A percentile compares a stretch with the other conserved stretches of the same genome.
phyloP scores from a whole-genome alignment of 768 basidiomycete genomes.

The Pisolithus tinctorius region DNA sequence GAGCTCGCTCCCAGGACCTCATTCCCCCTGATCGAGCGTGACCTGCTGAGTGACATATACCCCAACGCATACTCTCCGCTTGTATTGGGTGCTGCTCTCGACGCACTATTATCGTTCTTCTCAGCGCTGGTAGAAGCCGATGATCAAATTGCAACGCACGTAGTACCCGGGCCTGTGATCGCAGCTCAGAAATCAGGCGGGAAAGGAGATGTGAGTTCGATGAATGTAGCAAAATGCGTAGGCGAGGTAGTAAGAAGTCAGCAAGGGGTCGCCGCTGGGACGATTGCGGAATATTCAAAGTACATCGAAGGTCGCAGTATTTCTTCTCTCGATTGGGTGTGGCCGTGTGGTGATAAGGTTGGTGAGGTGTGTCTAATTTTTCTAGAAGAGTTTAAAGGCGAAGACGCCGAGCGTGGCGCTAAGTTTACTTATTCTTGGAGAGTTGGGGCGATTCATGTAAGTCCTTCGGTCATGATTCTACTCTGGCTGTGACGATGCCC shows the following conservation, averaged over 20 bases:
- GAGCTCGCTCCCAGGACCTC: conserved; percentile 58
- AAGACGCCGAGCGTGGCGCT: conserved; percentile 69
- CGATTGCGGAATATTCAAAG: conserved; percentile 81
- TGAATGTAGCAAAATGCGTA: conserved; percentile 80
- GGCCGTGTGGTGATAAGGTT: conserved; percentile 82
- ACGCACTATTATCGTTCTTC: conserved; percentile 80
- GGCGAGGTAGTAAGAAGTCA: conserved; percentile 74
- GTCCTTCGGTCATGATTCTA: not conserved
- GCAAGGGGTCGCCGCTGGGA: conserved; percentile 68
- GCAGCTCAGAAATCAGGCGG: conserved; percentile 53
- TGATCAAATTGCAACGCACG: conserved; percentile 70
- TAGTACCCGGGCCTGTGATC: conserved; percentile 70
- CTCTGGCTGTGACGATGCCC: not conserved
- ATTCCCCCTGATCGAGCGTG: conserved; percentile 70
- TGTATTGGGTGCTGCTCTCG: conserved; percentile 69
- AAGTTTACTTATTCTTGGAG: conserved; percentile 84
- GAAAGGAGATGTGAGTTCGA: conserved; percentile 45
- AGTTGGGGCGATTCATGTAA: conserved; percentile 88
- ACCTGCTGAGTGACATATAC: conserved; percentile 60
- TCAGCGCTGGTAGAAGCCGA: conserved; percentile 77
- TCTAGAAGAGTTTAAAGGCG: conserved; percentile 50
- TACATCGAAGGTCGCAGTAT: conserved; percentile 54
- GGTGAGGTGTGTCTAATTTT: conserved; percentile 35
- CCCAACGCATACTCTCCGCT: conserved; percentile 71
- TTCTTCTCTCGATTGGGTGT: conserved; percentile 58